phyloP scores from a whole-genome alignment of 345 rosid species.

The Eucalyptus sp. region DNA sequence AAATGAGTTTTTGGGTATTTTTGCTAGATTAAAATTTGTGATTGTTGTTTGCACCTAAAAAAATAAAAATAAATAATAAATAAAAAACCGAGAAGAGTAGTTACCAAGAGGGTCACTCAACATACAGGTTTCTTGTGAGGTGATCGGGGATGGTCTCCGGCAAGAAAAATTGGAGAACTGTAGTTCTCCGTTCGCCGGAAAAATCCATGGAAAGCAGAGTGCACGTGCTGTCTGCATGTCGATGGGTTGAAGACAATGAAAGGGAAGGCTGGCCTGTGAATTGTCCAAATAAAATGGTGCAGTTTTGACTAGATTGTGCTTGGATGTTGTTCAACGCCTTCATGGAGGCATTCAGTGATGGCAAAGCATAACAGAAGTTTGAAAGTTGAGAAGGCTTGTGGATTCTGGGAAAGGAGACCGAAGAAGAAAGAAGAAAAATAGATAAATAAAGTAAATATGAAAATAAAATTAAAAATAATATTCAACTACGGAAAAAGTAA shows the following conservation, averaged over 20 bases:
- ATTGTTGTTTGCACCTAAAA: neutral
- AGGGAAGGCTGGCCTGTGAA: neutral
- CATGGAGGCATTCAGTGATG: neutral
- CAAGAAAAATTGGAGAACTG: neutral
- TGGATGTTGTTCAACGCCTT: neutral
- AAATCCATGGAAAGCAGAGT: neutral
- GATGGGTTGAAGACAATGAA: neutral
- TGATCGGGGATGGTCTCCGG: neutral
- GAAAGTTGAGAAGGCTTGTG: neutral
- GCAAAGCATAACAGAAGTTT: neutral
- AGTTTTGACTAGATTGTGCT: neutral
- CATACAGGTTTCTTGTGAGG: neutral
- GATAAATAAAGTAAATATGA: too few relatives aligned
- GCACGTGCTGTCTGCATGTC: neutral
- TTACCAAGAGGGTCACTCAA: neutral
- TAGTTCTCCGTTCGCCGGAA: fast-evolving
- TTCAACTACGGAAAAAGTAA: neutral
- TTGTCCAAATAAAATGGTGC: neutral
- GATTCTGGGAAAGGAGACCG: neutral
- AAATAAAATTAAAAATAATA: too few relatives aligned
- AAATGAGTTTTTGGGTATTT: neutral
- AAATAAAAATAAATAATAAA: too few relatives aligned
- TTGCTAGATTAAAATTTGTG: neutral
- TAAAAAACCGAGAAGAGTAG: neutral
- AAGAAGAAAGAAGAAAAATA: neutral